phyloP scores from a whole-genome alignment of 805 yeast species.

The Starmerella potacharoeniae region DNA sequence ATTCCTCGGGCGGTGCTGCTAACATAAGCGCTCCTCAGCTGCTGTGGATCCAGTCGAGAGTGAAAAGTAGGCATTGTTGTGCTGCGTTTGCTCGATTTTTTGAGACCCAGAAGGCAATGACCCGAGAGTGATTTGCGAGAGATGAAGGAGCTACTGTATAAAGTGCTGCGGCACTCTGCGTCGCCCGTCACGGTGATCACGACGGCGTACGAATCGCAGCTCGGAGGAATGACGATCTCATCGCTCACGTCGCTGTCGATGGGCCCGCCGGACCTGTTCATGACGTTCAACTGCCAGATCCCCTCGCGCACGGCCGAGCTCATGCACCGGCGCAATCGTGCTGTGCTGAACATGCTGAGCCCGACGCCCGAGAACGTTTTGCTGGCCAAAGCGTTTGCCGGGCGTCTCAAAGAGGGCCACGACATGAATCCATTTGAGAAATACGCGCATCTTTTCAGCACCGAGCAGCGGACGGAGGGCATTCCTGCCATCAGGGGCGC shows the following conservation, averaged over 20 bases:
- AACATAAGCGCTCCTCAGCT: neutral
- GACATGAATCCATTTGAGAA: slow-evolving; percentile 28
- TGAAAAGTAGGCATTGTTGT: neutral
- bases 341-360: slow-evolving; percentile 63
- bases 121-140: neutral
- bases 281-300: slow-evolving; percentile 75
- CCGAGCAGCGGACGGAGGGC: slow-evolving; percentile 4
- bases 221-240: slow-evolving; percentile 67
- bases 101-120: neutral
- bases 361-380: slow-evolving; percentile 46
- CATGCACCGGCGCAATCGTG: slow-evolving; percentile 41
- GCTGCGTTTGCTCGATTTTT: neutral
- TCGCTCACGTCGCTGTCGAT: slow-evolving; percentile 76
- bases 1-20: neutral
- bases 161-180: slow-evolving; percentile 35
- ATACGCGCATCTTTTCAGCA: slow-evolving; percentile 18
- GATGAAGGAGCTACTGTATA: slow-evolving; percentile 11
- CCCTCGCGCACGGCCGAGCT: slow-evolving; percentile 72
- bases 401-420: slow-evolving; percentile 32
- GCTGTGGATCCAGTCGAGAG: neutral
- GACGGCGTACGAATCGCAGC: slow-evolving; percentile 34
- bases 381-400: slow-evolving; percentile 58
- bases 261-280: slow-evolving; percentile 53
- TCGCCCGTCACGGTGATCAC: slow-evolving; percentile 52
- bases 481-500: slow-evolving; percentile 25